Percentiles rank a stretch among this genome's conserved stretches.
Evolutionary conservation across 805 yeast genomes (phyloP).

Genomic region (Lachancea nothofagi): DNA sequence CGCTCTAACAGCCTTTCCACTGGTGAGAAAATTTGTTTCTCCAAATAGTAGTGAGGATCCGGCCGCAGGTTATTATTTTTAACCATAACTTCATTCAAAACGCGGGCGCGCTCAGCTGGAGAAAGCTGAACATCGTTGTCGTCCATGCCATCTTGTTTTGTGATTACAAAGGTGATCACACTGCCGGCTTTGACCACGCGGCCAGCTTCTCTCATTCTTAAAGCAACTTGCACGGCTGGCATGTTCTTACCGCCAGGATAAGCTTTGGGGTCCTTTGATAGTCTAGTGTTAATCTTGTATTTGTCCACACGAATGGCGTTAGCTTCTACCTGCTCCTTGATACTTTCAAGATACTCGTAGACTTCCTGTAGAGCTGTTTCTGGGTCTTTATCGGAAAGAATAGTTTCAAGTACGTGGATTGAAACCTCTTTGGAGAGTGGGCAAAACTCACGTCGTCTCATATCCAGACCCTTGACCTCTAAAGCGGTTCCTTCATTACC

Average conservation of each 20-base stretch:
- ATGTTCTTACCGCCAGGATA: conserved; percentile 76
- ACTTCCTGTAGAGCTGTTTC: conserved; percentile 69
- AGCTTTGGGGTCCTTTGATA: conserved; percentile 81
- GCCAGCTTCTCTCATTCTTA: conserved; percentile 73
- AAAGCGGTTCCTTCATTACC: conserved; percentile 55
- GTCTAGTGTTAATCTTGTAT: conserved; percentile 75
- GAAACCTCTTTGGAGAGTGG: conserved; percentile 88
- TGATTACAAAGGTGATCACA: conserved; percentile 81
- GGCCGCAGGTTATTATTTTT: conserved; percentile 50
- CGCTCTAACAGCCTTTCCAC: conserved; percentile 80
- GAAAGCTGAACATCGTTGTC: conserved; percentile 19
- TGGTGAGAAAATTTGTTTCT: conserved; percentile 86
- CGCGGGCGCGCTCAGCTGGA: conserved; percentile 77
- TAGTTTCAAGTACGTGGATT: conserved; percentile 60
- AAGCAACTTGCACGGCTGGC: conserved; percentile 91
- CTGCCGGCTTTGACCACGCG: conserved; percentile 83
- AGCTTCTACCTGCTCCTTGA: conserved; percentile 50
- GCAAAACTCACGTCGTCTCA: conserved; percentile 95
- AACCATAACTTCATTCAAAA: conserved; percentile 65
- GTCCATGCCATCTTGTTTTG: conserved; percentile 40
- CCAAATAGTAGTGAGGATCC: conserved; percentile 75
- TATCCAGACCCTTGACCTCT: conserved; percentile 94
- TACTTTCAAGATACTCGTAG: conserved; percentile 62
- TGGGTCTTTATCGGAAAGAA: conserved; percentile 68
- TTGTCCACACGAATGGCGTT: conserved; percentile 62